Evolutionary conservation across 352 stramenopile genomes (phyloP), one percentile per base, ranked within the genome.

Genomic region (Phytophthora palmivora): DNA sequence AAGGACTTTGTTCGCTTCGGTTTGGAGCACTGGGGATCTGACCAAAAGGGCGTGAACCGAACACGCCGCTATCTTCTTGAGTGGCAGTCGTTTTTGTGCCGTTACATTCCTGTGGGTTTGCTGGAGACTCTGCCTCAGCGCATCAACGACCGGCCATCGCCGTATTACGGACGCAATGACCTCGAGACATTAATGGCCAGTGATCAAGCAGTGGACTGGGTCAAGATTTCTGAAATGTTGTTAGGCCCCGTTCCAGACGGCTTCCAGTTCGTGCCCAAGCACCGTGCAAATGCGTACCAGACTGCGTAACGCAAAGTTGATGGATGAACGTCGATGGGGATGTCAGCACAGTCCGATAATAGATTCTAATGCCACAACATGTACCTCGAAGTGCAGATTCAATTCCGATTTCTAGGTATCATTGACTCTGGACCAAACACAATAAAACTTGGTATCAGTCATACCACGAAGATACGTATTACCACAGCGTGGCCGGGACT

Each of bases 191-290:
- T 99, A 12, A 97, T 99, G 81, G 82, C 95, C 32, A 99, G 92
- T 54, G 87, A 95, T 53, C 89, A 98, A 60, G 89, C 89, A 10
- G 82, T 91, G 18, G 98, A 99, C 75, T 99, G 98, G 98, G 90
- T 99, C 70, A 98, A 98, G 78, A 98, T 99, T 56, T 98, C 91
- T 8, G 96, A 99, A 76, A 98, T 99, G 91, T 81, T 99, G 41
- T 89, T 99, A 5, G 98, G 98, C 3, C 90, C 89, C 1, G 96
- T 98, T 34, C 94, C 92, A 3, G 86, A 98, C 5, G 80, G 71
- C 11, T 94, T 96, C 57, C 68, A 95, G 62, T 99, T 99, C 63
- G 80, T 98, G 61, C 97, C 97, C 24, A 99, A 99, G 82, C 97
- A 99, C 79, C 98, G 98, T 63, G 92, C 96, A 19, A 99, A 98